These are phyloP conservation scores for Lycium barbarum DNA, from an alignment of 257 asterid genomes.

Conservation along the genomic window DNA sequence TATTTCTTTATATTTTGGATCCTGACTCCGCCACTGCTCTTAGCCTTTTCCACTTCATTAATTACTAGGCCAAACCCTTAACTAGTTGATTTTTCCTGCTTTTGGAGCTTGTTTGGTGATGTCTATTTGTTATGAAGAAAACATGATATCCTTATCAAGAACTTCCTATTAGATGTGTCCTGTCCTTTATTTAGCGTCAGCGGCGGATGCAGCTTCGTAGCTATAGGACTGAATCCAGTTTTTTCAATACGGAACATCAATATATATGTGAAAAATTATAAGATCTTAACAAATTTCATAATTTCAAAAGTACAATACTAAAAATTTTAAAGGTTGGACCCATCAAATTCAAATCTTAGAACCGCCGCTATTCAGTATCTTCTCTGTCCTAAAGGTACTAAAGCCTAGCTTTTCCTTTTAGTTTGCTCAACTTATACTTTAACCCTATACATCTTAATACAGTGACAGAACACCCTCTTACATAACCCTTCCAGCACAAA, in stretches of 20 bases:
- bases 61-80: neutral
- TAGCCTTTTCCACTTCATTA: neutral
- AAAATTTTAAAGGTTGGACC: accelerated
- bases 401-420: neutral
- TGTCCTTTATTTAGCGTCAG: neutral
- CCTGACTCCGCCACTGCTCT: no score
- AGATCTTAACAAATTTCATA: neutral
- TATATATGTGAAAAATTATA: neutral
- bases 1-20: no score
- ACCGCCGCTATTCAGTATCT: neutral
- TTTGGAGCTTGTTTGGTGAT: conserved; percentile 25
- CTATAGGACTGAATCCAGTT: neutral
- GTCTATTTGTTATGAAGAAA: neutral
- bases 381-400: neutral
- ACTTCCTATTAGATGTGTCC: neutral
- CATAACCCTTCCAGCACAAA: no score
- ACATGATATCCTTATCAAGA: neutral
- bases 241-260: neutral
- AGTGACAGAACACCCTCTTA: neutral
- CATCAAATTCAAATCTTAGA: neutral
- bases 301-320: neutral
- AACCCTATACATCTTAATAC: neutral
- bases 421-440: neutral
- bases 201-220: neutral
- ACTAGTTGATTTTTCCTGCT: conserved; percentile 23